Evolutionary conservation across 2,329 filamentous ascomycete species (phyloP), one percentile per base, ranked within the genome.

Genomic region (Fusarium palustre): DNA sequence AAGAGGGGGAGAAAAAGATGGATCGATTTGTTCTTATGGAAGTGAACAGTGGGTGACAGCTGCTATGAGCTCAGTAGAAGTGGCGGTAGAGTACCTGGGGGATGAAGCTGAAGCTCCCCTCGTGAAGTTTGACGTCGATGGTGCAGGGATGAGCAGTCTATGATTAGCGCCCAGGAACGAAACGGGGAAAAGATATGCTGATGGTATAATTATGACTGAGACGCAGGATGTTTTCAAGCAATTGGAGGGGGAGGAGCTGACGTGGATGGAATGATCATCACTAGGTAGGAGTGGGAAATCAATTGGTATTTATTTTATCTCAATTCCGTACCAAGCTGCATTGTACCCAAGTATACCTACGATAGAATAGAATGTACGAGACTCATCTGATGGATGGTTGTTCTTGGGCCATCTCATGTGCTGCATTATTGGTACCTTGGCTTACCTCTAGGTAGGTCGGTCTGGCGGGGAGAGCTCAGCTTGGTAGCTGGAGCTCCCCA

Each of bases 171-270:
- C 52, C 34, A 55, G 57, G 69, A 59, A 66, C 59, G 46, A 55
- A 66, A 71, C 49, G 43, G 59, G 68, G 66, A 68, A 68, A 57
- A 53, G 68, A 73, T 70, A 49, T 28, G 52, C 62, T 52, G 41
- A 36, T 28, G 43, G 38, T 55, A 43, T 50, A 34, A 38, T 41
- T 34, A 64, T 59, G 59, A 65, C 53, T 24, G 41, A 64, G 28
- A 54, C 28, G 54, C 33, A 43, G 38, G 41, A 22, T 28, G 24
- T 22, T 39, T 50, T 16, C 13, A 38, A 50, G 38, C 22, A 34
- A 59, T 54, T 18, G 31, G 31, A 28, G 33, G 49, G 7, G 30
- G 41, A 55, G 22, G 24, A 53, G 61, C 47, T 57, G 39, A 59
- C 30, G 49, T 28, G 52, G 42, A 45, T 18, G 41, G 24, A 25